Percentiles rank a stretch among this genome's conserved stretches.
Evolutionary conservation across 306 rosid species (phyloP).

Genomic region (Acacia melanoxylon): DNA sequence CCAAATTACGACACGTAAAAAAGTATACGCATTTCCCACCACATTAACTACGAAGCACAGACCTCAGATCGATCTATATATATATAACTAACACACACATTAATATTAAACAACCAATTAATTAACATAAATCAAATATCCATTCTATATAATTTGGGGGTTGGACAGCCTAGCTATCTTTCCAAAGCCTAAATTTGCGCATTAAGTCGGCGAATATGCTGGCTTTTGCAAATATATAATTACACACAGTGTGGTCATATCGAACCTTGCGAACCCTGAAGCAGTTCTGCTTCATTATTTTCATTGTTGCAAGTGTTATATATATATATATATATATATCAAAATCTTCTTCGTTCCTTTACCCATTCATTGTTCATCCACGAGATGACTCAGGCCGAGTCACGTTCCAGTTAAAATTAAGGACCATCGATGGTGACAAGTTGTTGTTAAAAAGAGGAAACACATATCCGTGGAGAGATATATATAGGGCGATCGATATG

Average conservation of each 20-base stretch:
- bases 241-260: slow-evolving; percentile 28
- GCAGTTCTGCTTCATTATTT: slow-evolving; percentile 20
- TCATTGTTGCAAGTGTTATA: neutral
- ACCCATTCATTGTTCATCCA: slow-evolving; percentile 7
- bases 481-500: neutral
- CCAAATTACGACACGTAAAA: neutral
- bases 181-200: slow-evolving; percentile 39
- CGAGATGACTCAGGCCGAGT: neutral
- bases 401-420: neutral
- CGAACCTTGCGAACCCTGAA: slow-evolving; percentile 19
- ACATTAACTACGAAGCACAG: neutral
- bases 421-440: neutral
- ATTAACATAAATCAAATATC: neutral
- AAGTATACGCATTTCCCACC: neutral
- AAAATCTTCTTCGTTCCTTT: neutral
- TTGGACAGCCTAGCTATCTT: neutral
- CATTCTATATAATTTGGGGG: neutral
- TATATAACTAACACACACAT: neutral
- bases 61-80: neutral
- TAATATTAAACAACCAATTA: neutral
- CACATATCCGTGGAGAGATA: neutral
- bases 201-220: neutral
- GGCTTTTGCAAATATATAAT: slow-evolving; percentile 12
- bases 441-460: neutral
- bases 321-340: neutral